phyloP scores from a whole-genome alignment of 1,139 yeast genomes.

The Suhomyces bribrorum region DNA sequence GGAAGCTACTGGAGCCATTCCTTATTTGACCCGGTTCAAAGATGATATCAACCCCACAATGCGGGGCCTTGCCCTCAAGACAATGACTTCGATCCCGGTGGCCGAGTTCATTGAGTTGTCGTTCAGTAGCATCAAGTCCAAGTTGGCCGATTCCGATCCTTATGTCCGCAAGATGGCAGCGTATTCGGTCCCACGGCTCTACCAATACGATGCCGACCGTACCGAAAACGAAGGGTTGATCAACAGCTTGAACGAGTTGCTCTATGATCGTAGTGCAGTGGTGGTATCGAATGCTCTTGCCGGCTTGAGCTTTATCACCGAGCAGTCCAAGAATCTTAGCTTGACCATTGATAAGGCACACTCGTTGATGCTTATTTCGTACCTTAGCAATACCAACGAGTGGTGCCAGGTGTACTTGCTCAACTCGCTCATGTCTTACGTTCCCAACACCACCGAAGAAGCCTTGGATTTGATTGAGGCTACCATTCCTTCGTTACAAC shows the following conservation, averaged over 20 bases:
- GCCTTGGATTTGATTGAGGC: conserved; percentile 68
- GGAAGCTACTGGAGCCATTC: conserved; percentile 57
- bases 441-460: conserved; percentile 67
- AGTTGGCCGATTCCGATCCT: conserved; percentile 56
- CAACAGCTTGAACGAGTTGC: conserved; percentile 55
- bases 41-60: conserved; percentile 37
- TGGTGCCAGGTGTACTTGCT: conserved; percentile 81
- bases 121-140: conserved; percentile 24
- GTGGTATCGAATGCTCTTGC: conserved; percentile 78
- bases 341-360: conserved; percentile 59
- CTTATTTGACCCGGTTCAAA: conserved; percentile 54
- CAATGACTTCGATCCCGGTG: conserved; percentile 61
- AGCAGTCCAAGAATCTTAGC: conserved; percentile 48
- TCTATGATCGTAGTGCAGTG: conserved; percentile 57
- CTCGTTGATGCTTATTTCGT: conserved; percentile 52
- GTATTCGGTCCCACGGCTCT: conserved; percentile 67
- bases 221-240: conserved; percentile 51
- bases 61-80: conserved; percentile 58
- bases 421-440: conserved; percentile 65
- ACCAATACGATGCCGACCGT: conserved; percentile 53
- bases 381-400: conserved; percentile 62
- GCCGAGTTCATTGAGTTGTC: conserved; percentile 49
- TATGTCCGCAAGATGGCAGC: conserved; percentile 71
- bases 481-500: conserved; percentile 74
- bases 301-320: conserved; percentile 66